Evolutionary conservation across 2,329 filamentous ascomycete species (phyloP).

Genomic region (Phoma sp.): DNA sequence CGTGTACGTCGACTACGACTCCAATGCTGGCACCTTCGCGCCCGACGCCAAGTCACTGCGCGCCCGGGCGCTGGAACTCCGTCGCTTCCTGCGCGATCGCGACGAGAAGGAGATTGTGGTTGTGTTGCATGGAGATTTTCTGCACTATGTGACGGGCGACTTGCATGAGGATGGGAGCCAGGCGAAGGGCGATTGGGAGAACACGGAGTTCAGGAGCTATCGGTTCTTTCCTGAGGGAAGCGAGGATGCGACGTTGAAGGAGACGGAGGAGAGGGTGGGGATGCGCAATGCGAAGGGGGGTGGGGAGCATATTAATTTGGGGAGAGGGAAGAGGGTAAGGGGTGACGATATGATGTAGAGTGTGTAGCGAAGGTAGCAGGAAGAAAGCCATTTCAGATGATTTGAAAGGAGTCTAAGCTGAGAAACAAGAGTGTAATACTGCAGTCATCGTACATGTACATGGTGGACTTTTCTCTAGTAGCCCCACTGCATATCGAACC

Average conservation of each 20-base stretch:
- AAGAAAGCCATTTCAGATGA: neutral
- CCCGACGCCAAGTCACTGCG: neutral
- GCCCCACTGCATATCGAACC: neutral
- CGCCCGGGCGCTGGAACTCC: slow-evolving; percentile 9
- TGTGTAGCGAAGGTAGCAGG: neutral
- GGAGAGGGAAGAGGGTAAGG: neutral
- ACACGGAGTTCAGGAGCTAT: slow-evolving; percentile 13
- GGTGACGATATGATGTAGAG: neutral
- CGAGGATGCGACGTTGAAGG: slow-evolving; percentile 8
- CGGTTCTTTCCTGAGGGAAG: slow-evolving; percentile 4
- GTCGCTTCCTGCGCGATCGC: slow-evolving; percentile 7
- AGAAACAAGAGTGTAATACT: neutral
- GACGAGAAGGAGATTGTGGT: slow-evolving; percentile 53
- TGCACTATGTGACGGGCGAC: slow-evolving; percentile 85
- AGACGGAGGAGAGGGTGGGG: too few relatives aligned
- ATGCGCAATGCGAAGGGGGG: too few relatives aligned
- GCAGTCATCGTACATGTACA: neutral
- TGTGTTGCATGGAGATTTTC: slow-evolving; percentile 80
- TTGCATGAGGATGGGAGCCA: neutral
- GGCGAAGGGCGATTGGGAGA: slow-evolving; percentile 4
- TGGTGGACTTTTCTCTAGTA: neutral
- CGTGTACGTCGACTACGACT: slow-evolving; percentile 5
- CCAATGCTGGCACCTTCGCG: slow-evolving; percentile 9
- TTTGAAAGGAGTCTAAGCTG: slow-evolving; percentile 1
- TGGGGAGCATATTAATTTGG: too few relatives aligned